A percentile compares a stretch with the other conserved stretches of the same genome.
These are phyloP conservation scores for Diaporthe sp. DNA, from an alignment of 2,329 filamentous ascomycete genomes.

Conservation along the genomic window DNA sequence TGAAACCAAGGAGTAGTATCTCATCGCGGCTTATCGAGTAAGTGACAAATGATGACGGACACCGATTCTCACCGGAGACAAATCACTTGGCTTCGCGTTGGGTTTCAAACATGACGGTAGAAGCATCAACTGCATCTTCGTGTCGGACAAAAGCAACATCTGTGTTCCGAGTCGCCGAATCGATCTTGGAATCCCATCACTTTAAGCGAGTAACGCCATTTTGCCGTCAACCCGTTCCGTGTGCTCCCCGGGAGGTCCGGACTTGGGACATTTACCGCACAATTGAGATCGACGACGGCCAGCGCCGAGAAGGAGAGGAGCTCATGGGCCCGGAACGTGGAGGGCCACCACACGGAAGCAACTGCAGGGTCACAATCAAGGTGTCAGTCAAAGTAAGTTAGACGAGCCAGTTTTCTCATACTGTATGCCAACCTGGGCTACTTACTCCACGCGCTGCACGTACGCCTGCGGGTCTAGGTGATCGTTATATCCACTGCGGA, in stretches of 20 bases:
- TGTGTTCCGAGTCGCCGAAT: background rate
- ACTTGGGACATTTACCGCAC: background rate
- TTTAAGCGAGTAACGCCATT: background rate
- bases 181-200: background rate
- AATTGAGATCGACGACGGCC: conserved; percentile 36
- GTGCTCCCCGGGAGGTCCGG: background rate
- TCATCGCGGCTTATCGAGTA: background rate
- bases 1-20: background rate
- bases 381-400: background rate
- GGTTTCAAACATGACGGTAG: no score
- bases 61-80: background rate
- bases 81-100: background rate
- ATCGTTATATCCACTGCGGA: conserved; percentile 34
- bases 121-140: background rate
- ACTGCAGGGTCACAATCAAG: background rate
- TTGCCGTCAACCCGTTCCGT: background rate
- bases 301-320: conserved; percentile 8
- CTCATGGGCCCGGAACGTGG: background rate
- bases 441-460: conserved; percentile 10
- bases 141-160: background rate
- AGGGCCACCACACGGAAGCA: background rate
- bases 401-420: background rate
- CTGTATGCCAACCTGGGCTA: background rate
- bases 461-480: conserved; percentile 19
- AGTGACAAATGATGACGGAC: background rate